phyloP scores from a whole-genome alignment of 139 green algal genomes.

The Astrephomene gubernaculifera region DNA sequence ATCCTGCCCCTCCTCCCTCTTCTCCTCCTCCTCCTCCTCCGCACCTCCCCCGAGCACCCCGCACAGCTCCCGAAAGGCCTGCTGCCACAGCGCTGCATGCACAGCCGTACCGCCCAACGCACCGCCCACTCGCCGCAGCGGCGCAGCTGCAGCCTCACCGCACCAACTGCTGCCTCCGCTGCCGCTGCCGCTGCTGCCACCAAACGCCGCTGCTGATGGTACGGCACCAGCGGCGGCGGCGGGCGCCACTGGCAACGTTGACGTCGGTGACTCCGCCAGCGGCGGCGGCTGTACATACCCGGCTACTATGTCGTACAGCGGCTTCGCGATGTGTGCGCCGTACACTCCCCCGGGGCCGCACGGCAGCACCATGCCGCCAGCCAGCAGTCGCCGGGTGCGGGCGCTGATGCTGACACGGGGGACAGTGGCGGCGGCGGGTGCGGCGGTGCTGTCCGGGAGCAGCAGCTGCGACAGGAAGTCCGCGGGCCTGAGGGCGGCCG shows the following conservation, averaged over 20 bases:
- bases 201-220: no score
- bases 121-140: not conserved
- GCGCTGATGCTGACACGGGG: not conserved
- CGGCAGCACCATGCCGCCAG: not conserved
- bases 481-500: not conserved
- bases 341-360: not conserved
- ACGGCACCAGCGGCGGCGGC: no score
- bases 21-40: not conserved
- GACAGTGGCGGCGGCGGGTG: no score
- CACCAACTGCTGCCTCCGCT: not conserved
- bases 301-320: conserved; percentile 14
- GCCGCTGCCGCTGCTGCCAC: not conserved
- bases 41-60: not conserved
- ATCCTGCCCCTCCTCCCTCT: not conserved
- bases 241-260: not conserved
- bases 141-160: not conserved
- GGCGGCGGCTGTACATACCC: not conserved
- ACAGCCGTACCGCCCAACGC: conserved; percentile 1
- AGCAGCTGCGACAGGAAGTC: not conserved
- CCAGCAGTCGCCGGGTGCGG: conserved; percentile 11
- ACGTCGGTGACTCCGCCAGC: not conserved
- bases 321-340: not conserved
- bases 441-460: not conserved
- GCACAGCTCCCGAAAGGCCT: conserved; percentile 16
- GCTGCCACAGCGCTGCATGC: conserved; percentile 17